Conservation (phyloP, 805 yeast species). For the Lipomyces orientalis region DNA sequence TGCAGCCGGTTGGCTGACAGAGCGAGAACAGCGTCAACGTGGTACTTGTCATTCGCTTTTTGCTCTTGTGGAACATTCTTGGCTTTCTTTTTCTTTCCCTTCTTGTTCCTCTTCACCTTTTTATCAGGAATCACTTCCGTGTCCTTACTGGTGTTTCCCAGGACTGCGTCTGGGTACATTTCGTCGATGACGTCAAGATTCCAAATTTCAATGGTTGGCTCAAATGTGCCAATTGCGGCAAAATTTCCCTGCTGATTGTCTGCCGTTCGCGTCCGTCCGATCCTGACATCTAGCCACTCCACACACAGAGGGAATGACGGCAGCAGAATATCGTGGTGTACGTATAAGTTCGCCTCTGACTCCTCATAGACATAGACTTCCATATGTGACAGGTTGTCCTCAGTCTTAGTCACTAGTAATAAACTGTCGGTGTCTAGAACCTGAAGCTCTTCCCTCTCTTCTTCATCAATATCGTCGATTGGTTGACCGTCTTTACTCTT, state of each 20-base stretch:
- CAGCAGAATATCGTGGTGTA: slow-evolving; percentile 95
- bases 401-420: slow-evolving; percentile 90
- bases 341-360: slow-evolving; percentile 80
- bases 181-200: slow-evolving; percentile 90
- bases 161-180: slow-evolving; percentile 90
- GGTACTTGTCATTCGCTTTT: slow-evolving; percentile 69
- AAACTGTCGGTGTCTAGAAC: slow-evolving; percentile 89
- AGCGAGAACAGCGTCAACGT: slow-evolving; percentile 91
- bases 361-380: slow-evolving; percentile 96
- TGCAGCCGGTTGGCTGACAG: slow-evolving; percentile 80
- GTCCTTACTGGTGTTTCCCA: slow-evolving; percentile 62
- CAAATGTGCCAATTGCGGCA: slow-evolving; percentile 96
- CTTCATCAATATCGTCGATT: slow-evolving; percentile 49
- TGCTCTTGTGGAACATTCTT: slow-evolving; percentile 60
- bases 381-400: slow-evolving; percentile 88
- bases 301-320: slow-evolving; percentile 97
- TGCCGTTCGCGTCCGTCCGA: slow-evolving; percentile 50
- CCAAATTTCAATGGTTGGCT: slow-evolving; percentile 97
- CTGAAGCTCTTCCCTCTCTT: slow-evolving; percentile 83
- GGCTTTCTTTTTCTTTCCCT: slow-evolving; percentile 52
- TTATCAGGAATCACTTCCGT: slow-evolving; percentile 49
- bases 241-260: slow-evolving; percentile 74
- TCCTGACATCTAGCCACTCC: slow-evolving; percentile 87
- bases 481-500: slow-evolving; percentile 56
- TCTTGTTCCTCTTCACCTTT: slow-evolving; percentile 39